phyloP scores from a whole-genome alignment of 345 rosid species.

The Eucalyptus erythrocorys region DNA sequence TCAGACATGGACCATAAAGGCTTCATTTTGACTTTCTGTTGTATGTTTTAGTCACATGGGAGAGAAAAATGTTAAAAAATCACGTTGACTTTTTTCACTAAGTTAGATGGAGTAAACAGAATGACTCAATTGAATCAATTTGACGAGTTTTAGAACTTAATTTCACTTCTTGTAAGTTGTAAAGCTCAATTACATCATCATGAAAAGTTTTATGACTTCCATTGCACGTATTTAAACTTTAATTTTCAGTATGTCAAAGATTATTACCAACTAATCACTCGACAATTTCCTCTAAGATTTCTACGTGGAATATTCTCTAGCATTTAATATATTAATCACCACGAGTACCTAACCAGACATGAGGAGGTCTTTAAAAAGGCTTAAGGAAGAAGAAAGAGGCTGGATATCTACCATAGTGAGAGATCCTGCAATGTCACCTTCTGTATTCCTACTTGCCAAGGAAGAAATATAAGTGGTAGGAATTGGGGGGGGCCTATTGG shows the following conservation, averaged over 20 bases:
- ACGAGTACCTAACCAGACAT: background rate
- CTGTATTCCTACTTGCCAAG: accelerated
- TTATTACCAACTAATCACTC: background rate
- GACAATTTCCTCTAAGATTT: background rate
- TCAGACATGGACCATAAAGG: background rate
- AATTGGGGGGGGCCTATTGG: accelerated
- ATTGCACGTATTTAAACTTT: background rate
- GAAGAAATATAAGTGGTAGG: too few species aligned
- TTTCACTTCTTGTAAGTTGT: too few species aligned
- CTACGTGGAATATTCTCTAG: background rate
- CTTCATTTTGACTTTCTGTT: background rate
- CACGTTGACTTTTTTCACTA: accelerated
- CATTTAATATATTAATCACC: background rate
- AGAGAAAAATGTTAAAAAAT: background rate
- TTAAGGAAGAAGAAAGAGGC: too few species aligned
- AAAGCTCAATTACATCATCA: too few species aligned
- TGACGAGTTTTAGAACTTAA: accelerated
- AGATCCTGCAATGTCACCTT: too few species aligned
- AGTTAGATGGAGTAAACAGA: accelerated
- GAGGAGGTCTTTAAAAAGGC: accelerated
- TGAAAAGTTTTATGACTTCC: background rate
- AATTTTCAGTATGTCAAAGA: background rate
- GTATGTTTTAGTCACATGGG: background rate
- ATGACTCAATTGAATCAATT: too few species aligned
- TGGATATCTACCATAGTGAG: too few species aligned